Conservation (phyloP, 345 rosid species). For the Aquilaria yunnanensis region DNA sequence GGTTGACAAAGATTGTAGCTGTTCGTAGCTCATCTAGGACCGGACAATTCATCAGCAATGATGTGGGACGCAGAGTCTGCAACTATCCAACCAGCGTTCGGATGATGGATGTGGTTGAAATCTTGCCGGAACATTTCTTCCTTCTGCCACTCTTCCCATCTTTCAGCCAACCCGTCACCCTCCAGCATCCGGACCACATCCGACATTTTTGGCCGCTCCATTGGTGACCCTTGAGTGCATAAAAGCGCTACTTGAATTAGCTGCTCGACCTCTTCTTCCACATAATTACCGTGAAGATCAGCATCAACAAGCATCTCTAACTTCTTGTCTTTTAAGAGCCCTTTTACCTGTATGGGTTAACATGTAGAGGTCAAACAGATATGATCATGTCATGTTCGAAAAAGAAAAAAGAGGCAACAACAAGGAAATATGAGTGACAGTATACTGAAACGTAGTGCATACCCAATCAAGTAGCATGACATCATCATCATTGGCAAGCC, state of each 20-base stretch:
- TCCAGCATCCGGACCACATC: slow-evolving; percentile 90
- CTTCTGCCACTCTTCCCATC: slow-evolving; percentile 93
- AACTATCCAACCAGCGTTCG: slow-evolving; percentile 39
- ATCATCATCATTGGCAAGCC: slow-evolving; percentile 92
- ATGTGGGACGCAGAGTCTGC: slow-evolving; percentile 48
- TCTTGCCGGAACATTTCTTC: slow-evolving; percentile 61
- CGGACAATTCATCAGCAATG: slow-evolving; percentile 55
- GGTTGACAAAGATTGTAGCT: not conserved
- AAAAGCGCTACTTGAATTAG: slow-evolving; percentile 75
- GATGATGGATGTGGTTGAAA: slow-evolving; percentile 25
- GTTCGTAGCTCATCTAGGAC: slow-evolving; percentile 54
- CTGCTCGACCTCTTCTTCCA: slow-evolving; percentile 57
- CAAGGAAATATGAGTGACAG: too few species aligned
- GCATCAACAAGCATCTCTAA: slow-evolving; percentile 60
- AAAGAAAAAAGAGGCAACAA: too few species aligned
- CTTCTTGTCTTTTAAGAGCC: slow-evolving; percentile 66
- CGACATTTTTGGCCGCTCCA: slow-evolving; percentile 85
- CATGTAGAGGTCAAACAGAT: too few species aligned
- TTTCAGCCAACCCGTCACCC: slow-evolving; percentile 79
- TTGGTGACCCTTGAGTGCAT: slow-evolving; percentile 62
- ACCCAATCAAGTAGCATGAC: slow-evolving; percentile 97
- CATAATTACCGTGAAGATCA: slow-evolving; percentile 49
- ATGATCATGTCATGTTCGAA: too few species aligned
- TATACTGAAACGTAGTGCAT: slow-evolving; percentile 7
- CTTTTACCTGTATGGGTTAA: slow-evolving; percentile 56